Base-by-base conservation (phyloP, 495 filamentous ascomycete species). In the Bryoglossum gracile region DNA sequence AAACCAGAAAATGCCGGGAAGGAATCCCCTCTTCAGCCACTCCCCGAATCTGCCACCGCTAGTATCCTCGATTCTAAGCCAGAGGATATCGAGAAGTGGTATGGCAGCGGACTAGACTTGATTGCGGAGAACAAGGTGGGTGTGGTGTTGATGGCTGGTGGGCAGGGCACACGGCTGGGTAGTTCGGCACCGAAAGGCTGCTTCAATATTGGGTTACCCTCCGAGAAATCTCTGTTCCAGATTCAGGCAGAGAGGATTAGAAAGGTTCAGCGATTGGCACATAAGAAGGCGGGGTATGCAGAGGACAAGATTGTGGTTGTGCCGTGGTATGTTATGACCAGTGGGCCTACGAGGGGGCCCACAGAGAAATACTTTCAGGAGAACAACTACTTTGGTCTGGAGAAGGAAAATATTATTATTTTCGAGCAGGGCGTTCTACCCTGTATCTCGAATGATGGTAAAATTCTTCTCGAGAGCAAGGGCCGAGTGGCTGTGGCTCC, bases 251-350 rank as follows among this genome's bases (percentile, higher is more conserved):
- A 99, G 79, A 71, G 94, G 35, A 99, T 99, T 58, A 68, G 70
- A 48, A 90, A 86, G 71, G 67, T 95, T n/a, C 87, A 97, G 67
- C 62, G 78, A 46, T 68, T 97, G 46, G 89, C 89, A n/a, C 70
- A 77, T 45, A 82, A 86, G 71, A 72, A 77, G 50, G 74, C 81
- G 41, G 76, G 77, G 14, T 81, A 80, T 45, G 60, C 49, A 23
- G 45, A 11, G 4, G 61, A 70, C 55, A 73, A 77, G 49, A 48
- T 55, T 40, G 83, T 86, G 24, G 76, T 83, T 6, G 82, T 99
- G 24, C 94, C 92, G 5, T 99, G 92, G 92, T 99, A 97, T 70
- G 84, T 99, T 61, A 99, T 99, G 92, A 99, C 92, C 51, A 94
- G 88, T 57, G 92, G 92, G 8, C 94, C 92, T n/a, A 99, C 92